Conservation (phyloP, 768 basidiomycete species). For the Suillus weaverae region DNA sequence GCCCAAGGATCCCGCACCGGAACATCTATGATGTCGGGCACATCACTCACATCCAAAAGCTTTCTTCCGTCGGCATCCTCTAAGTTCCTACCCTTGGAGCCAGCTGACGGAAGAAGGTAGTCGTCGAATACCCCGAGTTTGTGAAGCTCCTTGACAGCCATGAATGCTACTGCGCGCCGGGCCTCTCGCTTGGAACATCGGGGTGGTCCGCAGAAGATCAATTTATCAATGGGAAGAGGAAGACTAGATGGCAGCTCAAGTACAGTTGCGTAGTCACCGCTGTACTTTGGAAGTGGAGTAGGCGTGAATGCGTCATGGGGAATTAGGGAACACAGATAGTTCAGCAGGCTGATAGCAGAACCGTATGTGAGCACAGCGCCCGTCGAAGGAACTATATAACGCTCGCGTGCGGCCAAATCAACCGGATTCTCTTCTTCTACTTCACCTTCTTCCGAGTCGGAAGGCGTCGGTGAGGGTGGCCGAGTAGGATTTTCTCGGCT, state of each 20-base stretch:
- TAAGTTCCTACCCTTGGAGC: slow-evolving; percentile 45
- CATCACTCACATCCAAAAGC: slow-evolving; percentile 41
- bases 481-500: slow-evolving; percentile 40
- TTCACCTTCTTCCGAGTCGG: slow-evolving; percentile 34
- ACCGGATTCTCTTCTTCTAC: slow-evolving; percentile 48
- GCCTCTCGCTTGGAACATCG: slow-evolving; percentile 77
- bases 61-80: slow-evolving; percentile 54
- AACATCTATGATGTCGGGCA: slow-evolving; percentile 60
- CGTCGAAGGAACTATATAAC: slow-evolving; percentile 68
- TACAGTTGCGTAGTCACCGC: slow-evolving; percentile 55
- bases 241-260: slow-evolving; percentile 70
- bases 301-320: slow-evolving; percentile 71
- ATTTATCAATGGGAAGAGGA: slow-evolving; percentile 53
- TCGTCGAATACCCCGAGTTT: slow-evolving; percentile 79
- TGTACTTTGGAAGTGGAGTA: slow-evolving; percentile 57
- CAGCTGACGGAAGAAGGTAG: slow-evolving; percentile 72
- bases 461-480: slow-evolving; percentile 24
- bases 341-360: slow-evolving; percentile 68
- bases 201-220: slow-evolving; percentile 58
- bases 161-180: slow-evolving; percentile 78
- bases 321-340: slow-evolving; percentile 75
- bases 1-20: slow-evolving; percentile 68
- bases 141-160: slow-evolving; percentile 70
- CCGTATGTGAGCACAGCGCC: slow-evolving; percentile 82
- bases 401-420: slow-evolving; percentile 67